phyloP scores from a whole-genome alignment of 2,329 filamentous ascomycete species.

The Xylaria sp. region DNA sequence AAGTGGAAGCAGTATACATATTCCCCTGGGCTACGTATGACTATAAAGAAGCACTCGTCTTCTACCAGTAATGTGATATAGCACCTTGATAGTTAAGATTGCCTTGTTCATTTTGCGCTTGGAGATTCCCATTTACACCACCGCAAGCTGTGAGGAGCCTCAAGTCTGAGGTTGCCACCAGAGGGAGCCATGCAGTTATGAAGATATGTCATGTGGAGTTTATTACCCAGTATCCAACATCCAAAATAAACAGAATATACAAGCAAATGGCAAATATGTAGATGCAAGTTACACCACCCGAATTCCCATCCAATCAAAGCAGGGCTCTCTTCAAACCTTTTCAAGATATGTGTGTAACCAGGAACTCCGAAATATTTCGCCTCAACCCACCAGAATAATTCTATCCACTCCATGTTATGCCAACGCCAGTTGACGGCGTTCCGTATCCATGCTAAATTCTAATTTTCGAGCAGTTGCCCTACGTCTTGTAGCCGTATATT shows the following conservation, averaged over 20 bases:
- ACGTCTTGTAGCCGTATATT: conserved; percentile 54
- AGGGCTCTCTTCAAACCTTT: conserved; percentile 15
- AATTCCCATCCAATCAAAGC: background rate
- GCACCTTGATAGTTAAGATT: background rate
- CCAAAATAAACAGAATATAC: background rate
- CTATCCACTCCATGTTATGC: conserved; percentile 24
- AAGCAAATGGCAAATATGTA: background rate
- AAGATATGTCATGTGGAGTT: background rate
- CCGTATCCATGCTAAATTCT: conserved; percentile 9
- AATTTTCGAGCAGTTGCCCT: conserved; percentile 49
- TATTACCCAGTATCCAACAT: background rate
- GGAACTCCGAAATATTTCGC: conserved; percentile 11
- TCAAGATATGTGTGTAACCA: conserved; percentile 17
- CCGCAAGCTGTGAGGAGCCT: background rate
- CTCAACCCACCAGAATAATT: background rate
- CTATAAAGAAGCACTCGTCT: background rate
- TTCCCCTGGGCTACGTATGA: background rate
- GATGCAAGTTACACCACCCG: background rate
- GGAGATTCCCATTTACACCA: background rate
- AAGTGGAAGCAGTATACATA: background rate
- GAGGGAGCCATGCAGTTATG: background rate
- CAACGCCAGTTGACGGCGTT: conserved; percentile 15
- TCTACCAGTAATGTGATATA: background rate
- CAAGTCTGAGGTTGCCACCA: background rate
- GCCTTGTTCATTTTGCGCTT: background rate